These are phyloP conservation scores for Globisporangium barbulae DNA, from an alignment of 352 stramenopile species.

Conservation along the genomic window DNA sequence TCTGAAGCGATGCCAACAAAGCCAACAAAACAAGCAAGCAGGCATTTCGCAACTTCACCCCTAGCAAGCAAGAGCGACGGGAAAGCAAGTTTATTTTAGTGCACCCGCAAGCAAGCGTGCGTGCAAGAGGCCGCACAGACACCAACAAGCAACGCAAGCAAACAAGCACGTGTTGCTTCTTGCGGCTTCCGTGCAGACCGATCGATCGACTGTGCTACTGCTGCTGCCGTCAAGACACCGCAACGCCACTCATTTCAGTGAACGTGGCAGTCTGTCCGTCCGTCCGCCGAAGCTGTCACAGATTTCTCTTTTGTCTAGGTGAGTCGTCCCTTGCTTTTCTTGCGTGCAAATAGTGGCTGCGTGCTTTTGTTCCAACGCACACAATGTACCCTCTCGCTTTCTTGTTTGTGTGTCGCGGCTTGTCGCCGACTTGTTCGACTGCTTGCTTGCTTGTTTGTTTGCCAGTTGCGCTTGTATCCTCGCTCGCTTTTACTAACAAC, in stretches of 20 bases:
- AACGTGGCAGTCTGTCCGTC: neutral
- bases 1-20: conserved; percentile 7
- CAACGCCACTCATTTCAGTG: neutral
- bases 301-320: neutral
- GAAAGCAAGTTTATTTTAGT: conserved; percentile 10
- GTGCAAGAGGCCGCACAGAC: neutral
- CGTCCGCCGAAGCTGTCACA: neutral
- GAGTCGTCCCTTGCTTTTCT: neutral
- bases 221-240: neutral
- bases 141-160: neutral
- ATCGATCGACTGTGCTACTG: neutral
- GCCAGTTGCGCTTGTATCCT: neutral
- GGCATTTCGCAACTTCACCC: conserved; percentile 23
- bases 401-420: neutral
- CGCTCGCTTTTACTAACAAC: neutral
- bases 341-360: neutral
- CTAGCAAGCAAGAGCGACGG: conserved; percentile 17
- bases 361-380: conserved; percentile 1
- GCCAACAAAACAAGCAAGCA: neutral
- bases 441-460: neutral
- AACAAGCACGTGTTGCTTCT: conserved; percentile 1
- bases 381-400: neutral
- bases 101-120: neutral
- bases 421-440: neutral
- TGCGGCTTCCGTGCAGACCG: neutral